A percentile compares a stretch with the other conserved stretches of the same genome.
phyloP scores from a whole-genome alignment of 1,284 basidiomycete species.

The Ceratobasidium sp. region DNA sequence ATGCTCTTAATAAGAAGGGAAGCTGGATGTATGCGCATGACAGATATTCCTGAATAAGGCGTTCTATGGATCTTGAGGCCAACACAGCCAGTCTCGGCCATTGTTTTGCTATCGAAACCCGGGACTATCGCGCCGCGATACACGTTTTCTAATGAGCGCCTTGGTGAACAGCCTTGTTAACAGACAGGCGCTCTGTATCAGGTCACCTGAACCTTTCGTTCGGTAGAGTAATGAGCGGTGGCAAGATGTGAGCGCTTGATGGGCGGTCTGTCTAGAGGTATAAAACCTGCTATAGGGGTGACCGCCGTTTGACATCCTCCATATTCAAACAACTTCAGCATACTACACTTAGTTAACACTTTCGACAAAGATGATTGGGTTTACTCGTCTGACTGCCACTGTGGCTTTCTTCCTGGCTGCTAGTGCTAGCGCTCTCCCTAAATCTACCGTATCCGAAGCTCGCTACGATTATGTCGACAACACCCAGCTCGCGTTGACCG shows the following conservation, averaged over 20 bases:
- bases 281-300: not conserved
- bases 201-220: not conserved
- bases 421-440: constrained; percentile 1
- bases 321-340: not conserved
- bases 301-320: not conserved
- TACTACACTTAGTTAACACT: not conserved
- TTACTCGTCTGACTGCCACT: constrained; percentile 1
- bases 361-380: not conserved
- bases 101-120: not conserved
- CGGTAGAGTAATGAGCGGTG: not conserved
- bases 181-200: not conserved
- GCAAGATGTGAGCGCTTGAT: not conserved
- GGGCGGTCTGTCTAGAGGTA: not conserved
- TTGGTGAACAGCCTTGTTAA: not conserved
- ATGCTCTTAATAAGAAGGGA: constrained; percentile 17
- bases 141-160: not conserved
- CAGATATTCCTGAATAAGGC: not conserved
- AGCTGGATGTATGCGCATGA: not conserved
- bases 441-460: constrained; percentile 8
- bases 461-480: constrained; percentile 16
- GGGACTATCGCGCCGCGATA: not conserved
- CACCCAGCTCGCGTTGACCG: not conserved
- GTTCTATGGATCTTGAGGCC: not conserved
- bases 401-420: not conserved
- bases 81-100: not conserved